phyloP scores from a whole-genome alignment of 257 asterid genomes.

The Pogostemon cablin region DNA sequence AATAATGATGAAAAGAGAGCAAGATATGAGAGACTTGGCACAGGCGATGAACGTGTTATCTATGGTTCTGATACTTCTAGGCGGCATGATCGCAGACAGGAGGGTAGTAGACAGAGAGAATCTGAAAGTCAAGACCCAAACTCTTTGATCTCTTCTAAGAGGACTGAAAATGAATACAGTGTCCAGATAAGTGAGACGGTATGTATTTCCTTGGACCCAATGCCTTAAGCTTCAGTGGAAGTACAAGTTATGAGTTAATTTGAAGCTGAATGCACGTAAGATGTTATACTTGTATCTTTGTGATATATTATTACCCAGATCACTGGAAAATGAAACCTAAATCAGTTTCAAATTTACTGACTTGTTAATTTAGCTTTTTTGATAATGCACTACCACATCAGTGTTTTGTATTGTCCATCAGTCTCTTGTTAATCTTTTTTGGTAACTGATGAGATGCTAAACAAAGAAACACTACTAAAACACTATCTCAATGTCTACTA shows the following conservation, averaged over 20 bases:
- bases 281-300: conserved; percentile 17
- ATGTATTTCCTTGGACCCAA: conserved; percentile 53
- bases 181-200: conserved; percentile 76
- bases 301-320: conserved; percentile 23
- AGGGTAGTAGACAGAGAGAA: conserved; percentile 66
- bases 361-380: conserved; percentile 28
- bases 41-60: conserved; percentile 62
- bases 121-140: conserved; percentile 61
- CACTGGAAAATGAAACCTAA: conserved; percentile 15
- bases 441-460: neutral
- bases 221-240: conserved; percentile 35
- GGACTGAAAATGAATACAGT: conserved; percentile 60
- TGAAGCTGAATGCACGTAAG: conserved; percentile 36
- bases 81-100: conserved; percentile 62
- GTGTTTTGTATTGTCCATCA: conserved; percentile 1
- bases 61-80: conserved; percentile 59
- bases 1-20: conserved; percentile 61
- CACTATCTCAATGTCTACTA: conserved; percentile 9
- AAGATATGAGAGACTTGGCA: conserved; percentile 63
- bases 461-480: neutral
- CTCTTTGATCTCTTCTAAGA: conserved; percentile 53
- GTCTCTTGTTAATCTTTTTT: conserved; percentile 15
- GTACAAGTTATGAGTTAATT: conserved; percentile 23
- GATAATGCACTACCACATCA: neutral
- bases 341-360: conserved; percentile 21